A percentile compares a stretch with the other conserved stretches of the same genome.
Evolutionary conservation across 2,329 filamentous ascomycete genomes (phyloP).

Genomic region (Colletotrichum falcatum): DNA sequence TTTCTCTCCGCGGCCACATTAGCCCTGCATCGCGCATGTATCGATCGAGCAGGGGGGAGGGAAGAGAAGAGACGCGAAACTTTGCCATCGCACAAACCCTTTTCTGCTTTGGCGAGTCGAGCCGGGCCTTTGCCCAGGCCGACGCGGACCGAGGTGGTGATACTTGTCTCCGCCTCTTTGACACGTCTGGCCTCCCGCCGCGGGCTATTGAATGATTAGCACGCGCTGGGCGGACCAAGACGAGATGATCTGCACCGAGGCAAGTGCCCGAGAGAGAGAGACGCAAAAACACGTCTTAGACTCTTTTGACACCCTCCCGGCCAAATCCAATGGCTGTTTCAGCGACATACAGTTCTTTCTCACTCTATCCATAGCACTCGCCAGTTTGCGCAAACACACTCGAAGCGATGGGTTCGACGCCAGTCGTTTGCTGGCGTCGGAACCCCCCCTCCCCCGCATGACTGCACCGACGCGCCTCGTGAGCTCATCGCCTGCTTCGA

Average conservation of each 20-base stretch:
- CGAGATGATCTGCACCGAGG: not conserved
- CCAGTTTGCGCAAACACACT: not conserved
- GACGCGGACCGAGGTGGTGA: not conserved
- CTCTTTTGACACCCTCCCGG: not conserved
- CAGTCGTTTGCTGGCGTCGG: no score
- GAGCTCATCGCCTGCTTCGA: no score
- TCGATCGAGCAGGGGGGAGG: slow-evolving; percentile 10
- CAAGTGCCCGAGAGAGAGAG: not conserved
- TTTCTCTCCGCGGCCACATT: not conserved
- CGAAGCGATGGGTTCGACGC: no score
- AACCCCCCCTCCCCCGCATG: no score
- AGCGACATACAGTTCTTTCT: not conserved
- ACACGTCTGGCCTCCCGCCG: slow-evolving; percentile 1
- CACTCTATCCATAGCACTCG: no score
- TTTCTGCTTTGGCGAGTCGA: not conserved
- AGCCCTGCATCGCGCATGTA: slow-evolving; percentile 23
- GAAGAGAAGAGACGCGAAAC: not conserved
- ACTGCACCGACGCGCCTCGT: no score
- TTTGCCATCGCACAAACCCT: slow-evolving; percentile 1
- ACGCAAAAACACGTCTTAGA: no score
- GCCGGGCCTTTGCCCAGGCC: no score
- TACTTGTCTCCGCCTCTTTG: slow-evolving; percentile 18
- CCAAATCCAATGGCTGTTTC: not conserved
- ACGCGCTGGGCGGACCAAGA: not conserved
- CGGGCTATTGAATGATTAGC: not conserved